Percentiles rank a stretch among this genome's conserved stretches.
Evolutionary conservation across 306 rosid genomes (phyloP).

Genomic region (Leucaena leucocephala): DNA sequence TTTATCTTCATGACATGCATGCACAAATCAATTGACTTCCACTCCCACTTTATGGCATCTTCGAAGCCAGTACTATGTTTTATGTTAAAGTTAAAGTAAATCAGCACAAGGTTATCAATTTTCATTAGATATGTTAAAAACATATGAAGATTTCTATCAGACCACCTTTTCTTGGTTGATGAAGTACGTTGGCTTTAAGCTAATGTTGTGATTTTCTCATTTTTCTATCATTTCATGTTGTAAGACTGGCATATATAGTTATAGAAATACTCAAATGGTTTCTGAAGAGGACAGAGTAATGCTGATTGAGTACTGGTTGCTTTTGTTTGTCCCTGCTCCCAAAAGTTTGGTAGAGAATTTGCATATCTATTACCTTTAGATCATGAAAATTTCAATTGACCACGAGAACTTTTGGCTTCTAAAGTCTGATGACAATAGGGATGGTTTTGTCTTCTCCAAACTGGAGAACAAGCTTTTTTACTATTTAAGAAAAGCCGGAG

Average conservation of each 20-base stretch:
- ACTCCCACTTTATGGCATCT: not conserved
- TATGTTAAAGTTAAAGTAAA: not conserved
- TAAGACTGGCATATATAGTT: no score
- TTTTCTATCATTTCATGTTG: not conserved
- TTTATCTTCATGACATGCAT: not conserved
- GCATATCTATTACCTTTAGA: not conserved
- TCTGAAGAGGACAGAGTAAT: not conserved
- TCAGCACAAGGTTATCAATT: not conserved
- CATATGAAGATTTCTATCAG: not conserved
- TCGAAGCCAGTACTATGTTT: not conserved
- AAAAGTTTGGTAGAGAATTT: not conserved
- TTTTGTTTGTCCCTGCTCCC: not conserved
- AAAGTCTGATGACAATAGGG: not conserved
- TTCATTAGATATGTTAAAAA: not conserved
- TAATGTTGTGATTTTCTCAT: not conserved
- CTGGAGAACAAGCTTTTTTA: not conserved
- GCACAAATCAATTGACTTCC: not conserved
- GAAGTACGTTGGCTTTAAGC: not conserved
- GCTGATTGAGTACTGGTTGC: not conserved
- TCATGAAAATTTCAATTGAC: not conserved
- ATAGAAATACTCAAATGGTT: not conserved
- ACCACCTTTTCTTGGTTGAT: not conserved
- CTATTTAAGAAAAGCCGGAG: not conserved
- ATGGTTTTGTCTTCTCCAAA: not conserved
- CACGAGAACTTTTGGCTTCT: not conserved